phyloP scores from a whole-genome alignment of 208 protist species.

The Wallacemonas sp. region DNA sequence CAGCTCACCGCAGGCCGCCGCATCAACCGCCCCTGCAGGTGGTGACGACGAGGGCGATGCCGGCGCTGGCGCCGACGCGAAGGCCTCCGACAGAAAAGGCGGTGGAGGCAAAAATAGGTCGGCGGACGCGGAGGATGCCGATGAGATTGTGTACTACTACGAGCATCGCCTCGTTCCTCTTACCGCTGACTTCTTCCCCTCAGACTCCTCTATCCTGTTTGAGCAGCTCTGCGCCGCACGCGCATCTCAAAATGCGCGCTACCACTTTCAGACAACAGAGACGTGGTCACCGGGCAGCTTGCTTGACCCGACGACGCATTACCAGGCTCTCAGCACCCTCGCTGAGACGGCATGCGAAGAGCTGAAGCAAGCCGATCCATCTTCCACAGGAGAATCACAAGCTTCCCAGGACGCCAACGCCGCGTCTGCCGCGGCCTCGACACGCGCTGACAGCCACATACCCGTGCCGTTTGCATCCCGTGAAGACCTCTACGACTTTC shows the following conservation, averaged over 20 bases:
- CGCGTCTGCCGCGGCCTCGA: neutral
- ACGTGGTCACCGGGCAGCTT: slow-evolving; percentile 40
- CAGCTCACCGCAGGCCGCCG: too few relatives aligned
- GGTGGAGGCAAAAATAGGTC: neutral
- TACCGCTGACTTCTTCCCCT: slow-evolving; percentile 48
- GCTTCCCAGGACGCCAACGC: too few relatives aligned
- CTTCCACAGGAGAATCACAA: too few relatives aligned
- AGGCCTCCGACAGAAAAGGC: neutral
- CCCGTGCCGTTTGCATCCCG: slow-evolving; percentile 32
- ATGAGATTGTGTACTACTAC: slow-evolving; percentile 34
- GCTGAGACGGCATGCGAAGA: slow-evolving; percentile 7
- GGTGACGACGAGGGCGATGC: neutral
- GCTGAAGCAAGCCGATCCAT: too few relatives aligned
- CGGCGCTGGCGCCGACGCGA: neutral
- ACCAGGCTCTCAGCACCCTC: slow-evolving; percentile 21
- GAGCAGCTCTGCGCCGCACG: slow-evolving; percentile 46
- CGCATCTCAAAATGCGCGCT: slow-evolving; percentile 42
- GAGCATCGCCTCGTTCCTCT: slow-evolving; percentile 54
- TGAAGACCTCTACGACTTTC: slow-evolving; percentile 37
- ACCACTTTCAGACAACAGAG: slow-evolving; percentile 50
- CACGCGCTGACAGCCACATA: neutral
- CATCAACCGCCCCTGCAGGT: neutral
- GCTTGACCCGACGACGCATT: slow-evolving; percentile 46
- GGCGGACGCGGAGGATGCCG: neutral
- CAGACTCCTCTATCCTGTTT: slow-evolving; percentile 38